Base-by-base conservation (phyloP, 1,139 yeast genomes). In the Candida freyschussii region DNA sequence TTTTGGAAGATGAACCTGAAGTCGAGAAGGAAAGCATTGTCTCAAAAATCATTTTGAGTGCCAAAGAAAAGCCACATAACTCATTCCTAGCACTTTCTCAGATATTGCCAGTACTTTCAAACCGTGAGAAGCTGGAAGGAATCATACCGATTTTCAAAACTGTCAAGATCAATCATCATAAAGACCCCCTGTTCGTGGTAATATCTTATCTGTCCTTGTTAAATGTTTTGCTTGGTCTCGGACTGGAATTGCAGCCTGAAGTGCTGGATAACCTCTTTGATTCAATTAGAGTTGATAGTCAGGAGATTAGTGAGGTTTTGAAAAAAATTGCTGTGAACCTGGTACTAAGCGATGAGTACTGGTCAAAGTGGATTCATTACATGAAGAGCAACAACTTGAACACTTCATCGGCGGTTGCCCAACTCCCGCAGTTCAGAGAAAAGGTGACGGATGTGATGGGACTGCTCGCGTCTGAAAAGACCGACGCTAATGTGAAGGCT, bases 351-450 rank as follows among this genome's bases (percentile, higher is more conserved):
- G 18, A 26, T 0, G 29, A 26, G 2, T 17, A 41, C 10, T 41
- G 49, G 41, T 7, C 14, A 3, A 48, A 42, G 28, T 50, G 53
- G 53, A 2, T 41, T 3, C 25, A 42, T 19, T 50, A 45, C 20
- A 49, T 45, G 33, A 42, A 33, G 21, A 37, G 37, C 22, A 44
- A 43, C 17, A 49, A 48, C 20, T 7, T 32, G 10, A 47, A 43
- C 27, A 33, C 51, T 1, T 31, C 53, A 1, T 21, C 39, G 0
- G 19, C 45, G 9, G 48, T 50, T 2, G 40, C 45, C 1, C 23
- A 17, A 7, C 32, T 50, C 4, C 15, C 28, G 2, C n/a, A 18
- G 3, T 48, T 48, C 26, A 8, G 13, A 13, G 8, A 16, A 1
- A 41, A 32, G 4, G 12, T 22, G 2, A 7, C 25, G 6, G 43